phyloP scores from a whole-genome alignment of 331 rosid genomes.

The Arachis monticola region DNA sequence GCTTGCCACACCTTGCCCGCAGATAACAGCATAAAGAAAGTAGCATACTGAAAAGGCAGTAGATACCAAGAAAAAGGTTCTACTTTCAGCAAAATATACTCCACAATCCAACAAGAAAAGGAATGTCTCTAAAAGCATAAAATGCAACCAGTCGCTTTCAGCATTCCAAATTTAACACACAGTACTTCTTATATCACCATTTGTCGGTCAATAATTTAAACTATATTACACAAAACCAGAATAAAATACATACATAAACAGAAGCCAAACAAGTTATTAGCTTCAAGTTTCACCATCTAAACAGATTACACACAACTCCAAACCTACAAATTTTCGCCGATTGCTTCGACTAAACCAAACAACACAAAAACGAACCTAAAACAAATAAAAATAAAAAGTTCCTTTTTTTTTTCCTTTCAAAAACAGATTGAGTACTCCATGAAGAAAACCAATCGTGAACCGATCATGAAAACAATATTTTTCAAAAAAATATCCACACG shows the following conservation, averaged over 20 bases:
- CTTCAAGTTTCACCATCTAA: slow-evolving; percentile 28
- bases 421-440: slow-evolving; percentile 1
- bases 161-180: slow-evolving; percentile 32
- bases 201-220: slow-evolving; percentile 37
- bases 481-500: not conserved
- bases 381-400: not conserved
- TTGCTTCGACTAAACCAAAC: slow-evolving; percentile 20
- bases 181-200: slow-evolving; percentile 18
- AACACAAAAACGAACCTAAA: not conserved
- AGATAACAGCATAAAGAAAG: slow-evolving; percentile 43
- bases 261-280: slow-evolving; percentile 4
- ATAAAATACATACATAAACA: slow-evolving; percentile 3
- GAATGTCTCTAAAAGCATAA: slow-evolving; percentile 49
- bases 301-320: slow-evolving; percentile 30
- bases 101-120: slow-evolving; percentile 41
- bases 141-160: slow-evolving; percentile 33
- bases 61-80: slow-evolving; percentile 40
- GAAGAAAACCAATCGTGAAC: slow-evolving; percentile 38
- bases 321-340: slow-evolving; percentile 28
- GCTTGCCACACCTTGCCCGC: slow-evolving; percentile 26
- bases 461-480: slow-evolving; percentile 46
- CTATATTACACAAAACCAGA: slow-evolving; percentile 3
- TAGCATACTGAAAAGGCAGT: slow-evolving; percentile 45
- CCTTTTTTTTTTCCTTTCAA: not conserved
- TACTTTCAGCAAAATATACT: slow-evolving; percentile 43